A percentile compares a stretch with the other conserved stretches of the same genome.
Conservation (phyloP, 148 eudicot genomes). For the Limonium bicolor region DNA sequence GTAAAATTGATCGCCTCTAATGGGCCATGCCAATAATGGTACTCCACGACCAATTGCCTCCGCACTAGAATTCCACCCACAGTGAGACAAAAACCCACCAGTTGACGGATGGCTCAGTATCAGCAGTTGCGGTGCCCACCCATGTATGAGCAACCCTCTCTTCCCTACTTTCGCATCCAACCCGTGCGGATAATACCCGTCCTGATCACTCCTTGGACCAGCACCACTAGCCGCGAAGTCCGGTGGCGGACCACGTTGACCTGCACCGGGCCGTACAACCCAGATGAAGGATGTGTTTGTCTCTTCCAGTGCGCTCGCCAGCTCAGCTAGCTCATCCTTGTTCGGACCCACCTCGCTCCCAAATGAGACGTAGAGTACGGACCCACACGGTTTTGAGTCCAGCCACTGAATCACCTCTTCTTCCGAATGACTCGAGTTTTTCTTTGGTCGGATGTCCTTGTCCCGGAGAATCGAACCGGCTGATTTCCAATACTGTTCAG, state of each 20-base stretch:
- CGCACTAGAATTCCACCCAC: slow-evolving; percentile 65
- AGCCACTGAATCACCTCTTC: slow-evolving; percentile 52
- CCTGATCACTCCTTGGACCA: slow-evolving; percentile 4
- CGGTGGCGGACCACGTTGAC: slow-evolving; percentile 23
- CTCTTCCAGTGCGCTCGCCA: slow-evolving; percentile 33
- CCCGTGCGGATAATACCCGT: slow-evolving; percentile 31
- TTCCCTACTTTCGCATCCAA: slow-evolving; percentile 26
- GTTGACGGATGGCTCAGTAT: slow-evolving; percentile 55
- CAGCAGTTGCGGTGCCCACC: slow-evolving; percentile 67
- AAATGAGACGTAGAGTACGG: slow-evolving; percentile 48
- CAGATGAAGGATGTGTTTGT: slow-evolving; percentile 28
- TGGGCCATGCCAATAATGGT: slow-evolving; percentile 57
- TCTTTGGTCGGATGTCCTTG: slow-evolving; percentile 25
- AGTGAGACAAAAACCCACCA: slow-evolving; percentile 54
- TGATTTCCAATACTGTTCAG: slow-evolving; percentile 40
- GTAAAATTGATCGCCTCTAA: slow-evolving; percentile 49
- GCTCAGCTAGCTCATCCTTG: slow-evolving; percentile 27
- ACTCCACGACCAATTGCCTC: slow-evolving; percentile 41
- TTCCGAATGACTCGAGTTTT: slow-evolving; percentile 32
- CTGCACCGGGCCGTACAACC: slow-evolving; percentile 39
- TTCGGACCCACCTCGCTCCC: slow-evolving; percentile 64
- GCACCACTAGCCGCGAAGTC: slow-evolving; percentile 7
- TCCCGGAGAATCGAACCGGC: slow-evolving; percentile 34
- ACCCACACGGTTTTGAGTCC: slow-evolving; percentile 31
- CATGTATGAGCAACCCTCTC: slow-evolving; percentile 40